A percentile compares a stretch with the other conserved stretches of the same genome.
Evolutionary conservation across 1,284 basidiomycete species (phyloP).

Genomic region (Hymenochaete sp.): DNA sequence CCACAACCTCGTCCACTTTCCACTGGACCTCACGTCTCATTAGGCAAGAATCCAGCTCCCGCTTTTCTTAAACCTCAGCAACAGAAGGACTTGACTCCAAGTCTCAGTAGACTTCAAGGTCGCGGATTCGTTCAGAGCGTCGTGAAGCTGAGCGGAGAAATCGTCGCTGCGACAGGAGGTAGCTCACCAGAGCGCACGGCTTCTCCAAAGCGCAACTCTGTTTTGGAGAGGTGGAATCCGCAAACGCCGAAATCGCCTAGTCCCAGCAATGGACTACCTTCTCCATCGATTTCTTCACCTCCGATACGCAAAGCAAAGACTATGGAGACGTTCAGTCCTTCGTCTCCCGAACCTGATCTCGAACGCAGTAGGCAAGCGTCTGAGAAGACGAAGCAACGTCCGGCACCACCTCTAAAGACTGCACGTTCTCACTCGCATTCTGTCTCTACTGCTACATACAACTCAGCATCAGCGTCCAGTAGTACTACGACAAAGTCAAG

Average conservation of each 20-base stretch:
- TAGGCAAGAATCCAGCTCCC: slow-evolving; percentile 40
- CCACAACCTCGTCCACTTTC: slow-evolving; percentile 35
- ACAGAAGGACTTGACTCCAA: slow-evolving; percentile 67
- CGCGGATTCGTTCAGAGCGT: slow-evolving; percentile 76
- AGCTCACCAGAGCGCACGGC: slow-evolving; percentile 14
- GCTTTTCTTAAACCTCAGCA: slow-evolving; percentile 50
- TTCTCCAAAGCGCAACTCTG: slow-evolving; percentile 30
- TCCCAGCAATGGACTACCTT: slow-evolving; percentile 18
- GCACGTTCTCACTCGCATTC: slow-evolving; percentile 8
- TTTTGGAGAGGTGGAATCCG: slow-evolving; percentile 61
- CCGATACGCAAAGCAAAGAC: slow-evolving; percentile 15
- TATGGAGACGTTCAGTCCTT: slow-evolving; percentile 2
- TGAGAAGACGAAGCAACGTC: too few species aligned
- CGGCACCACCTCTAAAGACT: too few species aligned
- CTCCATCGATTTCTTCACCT: slow-evolving; percentile 21
- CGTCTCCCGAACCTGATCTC: slow-evolving; percentile 3
- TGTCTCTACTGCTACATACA: too few species aligned
- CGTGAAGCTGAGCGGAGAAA: slow-evolving; percentile 55
- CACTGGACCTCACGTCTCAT: slow-evolving; percentile 37
- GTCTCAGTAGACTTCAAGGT: slow-evolving; percentile 70
- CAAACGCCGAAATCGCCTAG: neutral
- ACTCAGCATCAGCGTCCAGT: too few species aligned
- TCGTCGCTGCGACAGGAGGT: slow-evolving; percentile 29
- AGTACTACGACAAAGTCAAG: slow-evolving; percentile 10
- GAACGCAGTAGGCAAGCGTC: slow-evolving; percentile 4